Conservation (phyloP, 2,329 filamentous ascomycete species). For the Fusarium graminum region DNA sequence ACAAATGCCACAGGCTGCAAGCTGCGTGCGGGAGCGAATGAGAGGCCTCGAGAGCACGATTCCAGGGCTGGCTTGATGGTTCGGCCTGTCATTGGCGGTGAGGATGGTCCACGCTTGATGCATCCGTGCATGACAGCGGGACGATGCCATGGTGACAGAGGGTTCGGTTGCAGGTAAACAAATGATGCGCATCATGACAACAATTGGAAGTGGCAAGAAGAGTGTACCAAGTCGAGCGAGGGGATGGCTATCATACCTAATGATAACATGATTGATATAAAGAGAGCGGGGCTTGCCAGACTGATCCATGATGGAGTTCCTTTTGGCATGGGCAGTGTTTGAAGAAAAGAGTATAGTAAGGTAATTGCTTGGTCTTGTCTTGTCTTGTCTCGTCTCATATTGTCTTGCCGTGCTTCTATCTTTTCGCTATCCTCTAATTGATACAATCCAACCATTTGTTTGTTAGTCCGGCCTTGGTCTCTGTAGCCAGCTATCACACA, state of each 20-base stretch:
- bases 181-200: conserved; percentile 44
- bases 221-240: not conserved
- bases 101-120: conserved; percentile 37
- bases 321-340: not conserved
- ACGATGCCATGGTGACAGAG: conserved; percentile 48
- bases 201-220: conserved; percentile 17
- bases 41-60: conserved; percentile 2
- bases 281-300: conserved; percentile 5
- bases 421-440: not conserved
- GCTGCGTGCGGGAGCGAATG: conserved; percentile 30
- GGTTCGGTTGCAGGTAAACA: conserved; percentile 48
- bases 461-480: conserved; percentile 2
- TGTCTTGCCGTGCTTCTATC: not conserved
- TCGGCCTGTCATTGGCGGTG: conserved; percentile 43
- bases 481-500: conserved; percentile 3
- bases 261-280: not conserved
- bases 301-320: not conserved
- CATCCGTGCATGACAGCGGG: conserved; percentile 34
- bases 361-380: not conserved
- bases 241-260: not conserved
- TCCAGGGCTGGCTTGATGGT: conserved; percentile 9
- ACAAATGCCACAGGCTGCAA: conserved; percentile 4
- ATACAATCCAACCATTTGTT: conserved; percentile 7
- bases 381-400: not conserved
- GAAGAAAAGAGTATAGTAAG: not conserved